Base-by-base conservation (phyloP, 1,284 basidiomycete species). In the Boletus sp. region DNA sequence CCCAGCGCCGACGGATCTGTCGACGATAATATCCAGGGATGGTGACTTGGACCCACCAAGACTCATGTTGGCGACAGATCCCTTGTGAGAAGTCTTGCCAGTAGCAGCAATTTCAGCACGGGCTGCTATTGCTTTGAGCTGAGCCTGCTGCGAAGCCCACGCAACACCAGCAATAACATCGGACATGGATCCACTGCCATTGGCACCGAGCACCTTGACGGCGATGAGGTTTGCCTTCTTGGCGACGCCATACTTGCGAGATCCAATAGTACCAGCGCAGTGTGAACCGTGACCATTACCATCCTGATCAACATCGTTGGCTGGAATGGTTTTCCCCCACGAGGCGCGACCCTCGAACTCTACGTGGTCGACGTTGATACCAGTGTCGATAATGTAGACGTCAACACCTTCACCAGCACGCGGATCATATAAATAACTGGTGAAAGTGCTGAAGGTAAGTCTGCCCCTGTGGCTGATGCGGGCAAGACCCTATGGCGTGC, bases 1-100 rank as follows among this genome's bases (percentile, higher is more conserved):
- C 45, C 95, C 95, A 39, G 66, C 59, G 23, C 81, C 78, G 48
- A 96, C 91, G 46, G 94, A 94, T 45, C 74, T 76, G 72, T 98
- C 84, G 53, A 99, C 92, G 41, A 88, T 83, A 32, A 80, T 76
- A 61, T 99, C 92, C 48, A 98, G 80, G 37, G 90, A 80, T 34
- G 75, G 77, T n/a, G 91, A 93, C 75, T 94, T 95, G 59, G 91
- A 91, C 64, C 95, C 95, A 56, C 95, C 95, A 46, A 99, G 85
- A 66, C 87, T 91, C 95, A 99, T 97, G 79, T 95, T 97, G 53
- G 91, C 93, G 57, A 98, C 94, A 33, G 94, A 95, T 32, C 95
- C 95, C 76, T 94, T 94, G 77, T 91, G 86, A 52, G 73, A 76
- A 53, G 84, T 86, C 64, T 77, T 80, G 46, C 84, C 83, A n/a